phyloP scores from a whole-genome alignment of 441 rosid species.

The Kokia cookei region DNA sequence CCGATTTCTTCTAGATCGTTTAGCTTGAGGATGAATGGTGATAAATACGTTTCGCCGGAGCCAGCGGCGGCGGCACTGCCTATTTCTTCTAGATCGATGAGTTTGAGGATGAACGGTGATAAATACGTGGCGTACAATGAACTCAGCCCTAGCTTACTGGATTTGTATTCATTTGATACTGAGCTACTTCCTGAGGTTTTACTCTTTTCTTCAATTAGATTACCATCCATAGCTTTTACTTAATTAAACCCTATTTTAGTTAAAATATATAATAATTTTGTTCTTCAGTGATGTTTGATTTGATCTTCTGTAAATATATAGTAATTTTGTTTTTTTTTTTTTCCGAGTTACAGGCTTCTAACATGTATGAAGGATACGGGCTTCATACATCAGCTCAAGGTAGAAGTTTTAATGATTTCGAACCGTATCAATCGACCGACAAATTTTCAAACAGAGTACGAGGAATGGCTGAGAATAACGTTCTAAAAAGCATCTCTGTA shows the following conservation, averaged over 20 bases:
- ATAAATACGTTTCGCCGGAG: slow-evolving; percentile 16
- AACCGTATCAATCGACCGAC: slow-evolving; percentile 27
- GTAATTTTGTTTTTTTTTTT: background rate
- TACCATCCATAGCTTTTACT: background rate
- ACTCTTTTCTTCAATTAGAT: background rate
- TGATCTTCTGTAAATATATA: background rate
- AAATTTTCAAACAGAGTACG: slow-evolving; percentile 27
- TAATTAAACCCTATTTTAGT: background rate
- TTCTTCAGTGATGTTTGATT: background rate
- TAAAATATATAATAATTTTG: background rate
- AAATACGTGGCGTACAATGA: slow-evolving; percentile 27
- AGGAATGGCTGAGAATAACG: slow-evolving; percentile 32
- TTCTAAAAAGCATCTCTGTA: slow-evolving; percentile 39
- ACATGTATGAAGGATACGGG: slow-evolving; percentile 21
- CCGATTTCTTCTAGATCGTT: slow-evolving; percentile 33
- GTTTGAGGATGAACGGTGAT: slow-evolving; percentile 46
- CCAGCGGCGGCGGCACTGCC: slow-evolving; percentile 29
- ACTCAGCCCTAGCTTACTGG: slow-evolving; percentile 53
- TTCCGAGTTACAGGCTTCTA: slow-evolving; percentile 24
- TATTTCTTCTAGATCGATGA: slow-evolving; percentile 32
- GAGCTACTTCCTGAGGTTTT: slow-evolving; percentile 51
- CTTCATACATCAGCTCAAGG: slow-evolving; percentile 18
- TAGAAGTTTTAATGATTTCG: slow-evolving; percentile 42
- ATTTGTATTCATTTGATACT: slow-evolving; percentile 64
- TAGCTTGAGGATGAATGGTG: slow-evolving; percentile 47